These are phyloP conservation scores for Verticillium nonalfalfae DNA, from an alignment of 2,329 filamentous ascomycete species.

Conservation along the genomic window DNA sequence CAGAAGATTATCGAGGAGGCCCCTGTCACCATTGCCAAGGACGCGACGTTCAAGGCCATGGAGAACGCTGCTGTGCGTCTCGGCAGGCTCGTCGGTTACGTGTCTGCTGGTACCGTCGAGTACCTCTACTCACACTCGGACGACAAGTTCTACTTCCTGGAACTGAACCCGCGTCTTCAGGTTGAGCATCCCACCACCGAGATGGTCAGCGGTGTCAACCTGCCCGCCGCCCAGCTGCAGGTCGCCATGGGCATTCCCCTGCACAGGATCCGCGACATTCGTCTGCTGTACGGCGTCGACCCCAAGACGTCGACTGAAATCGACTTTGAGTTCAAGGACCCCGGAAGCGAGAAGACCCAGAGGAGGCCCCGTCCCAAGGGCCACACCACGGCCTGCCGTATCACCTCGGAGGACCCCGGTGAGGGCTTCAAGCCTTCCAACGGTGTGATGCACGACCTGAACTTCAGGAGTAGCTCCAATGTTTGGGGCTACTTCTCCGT, in stretches of 20 bases:
- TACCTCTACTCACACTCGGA: conserved; percentile 98
- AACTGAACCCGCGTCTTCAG: conserved; percentile 97
- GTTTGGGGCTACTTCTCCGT: conserved; percentile 99
- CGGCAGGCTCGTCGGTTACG: conserved; percentile 91
- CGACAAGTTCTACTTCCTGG: conserved; percentile 99
- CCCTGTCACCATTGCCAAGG: conserved; percentile 90
- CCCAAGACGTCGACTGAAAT: conserved; percentile 81
- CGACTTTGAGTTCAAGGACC: conserved; percentile 92
- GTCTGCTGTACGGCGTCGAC: conserved; percentile 91
- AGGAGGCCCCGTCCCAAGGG: conserved; percentile 89
- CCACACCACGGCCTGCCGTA: conserved; percentile 96
- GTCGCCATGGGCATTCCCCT: conserved; percentile 98
- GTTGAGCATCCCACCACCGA: conserved; percentile 99
- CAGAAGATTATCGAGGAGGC: conserved; percentile 99
- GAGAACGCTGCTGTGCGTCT: conserved; percentile 93
- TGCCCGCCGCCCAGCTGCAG: conserved; percentile 95
- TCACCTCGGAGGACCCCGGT: conserved; percentile 96
- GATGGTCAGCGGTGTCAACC: conserved; percentile 97
- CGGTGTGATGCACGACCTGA: conserved; percentile 97
- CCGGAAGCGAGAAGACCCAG: conserved; percentile 77
- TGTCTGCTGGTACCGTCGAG: conserved; percentile 97
- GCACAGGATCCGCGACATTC: conserved; percentile 92
- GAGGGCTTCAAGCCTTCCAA: conserved; percentile 99
- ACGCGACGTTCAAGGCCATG: conserved; percentile 88
- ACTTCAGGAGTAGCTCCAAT: conserved; percentile 97